Evolutionary conservation across 495 filamentous ascomycete species (phyloP), one percentile per base, ranked within the genome.

Genomic region (Penicillium roqueforti): DNA sequence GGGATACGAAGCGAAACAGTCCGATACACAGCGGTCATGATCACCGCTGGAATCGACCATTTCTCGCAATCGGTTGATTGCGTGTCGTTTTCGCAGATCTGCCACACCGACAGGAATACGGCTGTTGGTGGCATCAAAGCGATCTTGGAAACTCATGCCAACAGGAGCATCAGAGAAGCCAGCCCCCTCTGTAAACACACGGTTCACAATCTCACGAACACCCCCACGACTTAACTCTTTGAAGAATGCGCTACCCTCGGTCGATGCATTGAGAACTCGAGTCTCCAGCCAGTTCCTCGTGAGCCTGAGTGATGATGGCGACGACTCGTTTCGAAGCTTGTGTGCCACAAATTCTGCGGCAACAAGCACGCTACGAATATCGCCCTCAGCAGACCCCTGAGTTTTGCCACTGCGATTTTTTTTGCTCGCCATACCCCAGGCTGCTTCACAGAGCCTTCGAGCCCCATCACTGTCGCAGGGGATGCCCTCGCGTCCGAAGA

Each of bases 281-380:
- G 86, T 77, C 59, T 97, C 93, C 19, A 97, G 76, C 88, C 93
- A 96, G 55, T 81, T 80, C 40, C 84, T 79, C 1, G 91, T 97
- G 43, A 98, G 68, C 53, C 76, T 73, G 54, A 59, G 64, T 40
- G 54, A 43, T 42, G 54, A 68, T 43, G 58, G 54, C 48, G 53
- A 58, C 54, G 44, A 63, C 52, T 69, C 76, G 13, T 87, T 82
- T 55, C 82, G 80, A 31, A 97, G 71, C 60, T 89, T 89, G 26
- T 86, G 80, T 29, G 93, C 92, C 38, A 93, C 88, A 90, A 92
- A 97, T 77, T 98, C 92, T 25, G 88, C 89, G 7, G 92, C 88
- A 8, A 98, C 93, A 76, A 98, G 87, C 25, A 96, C 81, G 20
- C 91, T 89, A 57, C 93, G 83, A 31, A 98, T 86, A 67, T 98